phyloP scores from a whole-genome alignment of 2,329 filamentous ascomycete genomes.

The Nemania serpens region DNA sequence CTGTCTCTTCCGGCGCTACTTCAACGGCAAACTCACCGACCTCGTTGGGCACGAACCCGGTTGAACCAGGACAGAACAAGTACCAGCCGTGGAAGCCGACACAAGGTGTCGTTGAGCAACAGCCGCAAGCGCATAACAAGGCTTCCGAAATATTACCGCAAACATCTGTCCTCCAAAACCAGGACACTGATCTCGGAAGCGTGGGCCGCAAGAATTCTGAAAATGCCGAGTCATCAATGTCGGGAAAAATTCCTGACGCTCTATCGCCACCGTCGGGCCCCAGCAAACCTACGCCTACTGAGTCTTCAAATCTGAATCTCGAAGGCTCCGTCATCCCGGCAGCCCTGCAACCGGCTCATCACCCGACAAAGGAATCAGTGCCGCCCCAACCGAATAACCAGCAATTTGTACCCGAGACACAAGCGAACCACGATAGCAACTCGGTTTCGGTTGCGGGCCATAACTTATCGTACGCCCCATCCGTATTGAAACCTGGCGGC shows the following conservation, averaged over 20 bases:
- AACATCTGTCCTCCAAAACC: slow-evolving; percentile 35
- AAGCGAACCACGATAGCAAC: slow-evolving; percentile 33
- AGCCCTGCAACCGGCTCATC: slow-evolving; percentile 26
- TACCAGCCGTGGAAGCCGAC: slow-evolving; percentile 33
- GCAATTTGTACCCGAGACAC: slow-evolving; percentile 25
- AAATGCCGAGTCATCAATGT: slow-evolving; percentile 8
- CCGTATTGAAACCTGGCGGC: slow-evolving; percentile 30
- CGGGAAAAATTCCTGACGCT: slow-evolving; percentile 22
- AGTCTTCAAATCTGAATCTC: background rate
- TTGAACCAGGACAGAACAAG: slow-evolving; percentile 21
- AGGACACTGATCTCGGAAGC: slow-evolving; percentile 36
- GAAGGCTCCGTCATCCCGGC: slow-evolving; percentile 23
- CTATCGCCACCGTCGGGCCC: slow-evolving; percentile 30
- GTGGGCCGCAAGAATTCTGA: slow-evolving; percentile 32
- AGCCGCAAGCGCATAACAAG: slow-evolving; percentile 16
- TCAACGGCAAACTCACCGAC: background rate
- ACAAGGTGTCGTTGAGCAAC: slow-evolving; percentile 13
- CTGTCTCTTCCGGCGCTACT: background rate
- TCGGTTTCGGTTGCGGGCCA: slow-evolving; percentile 7
- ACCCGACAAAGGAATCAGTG: slow-evolving; percentile 9
- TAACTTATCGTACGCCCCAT: slow-evolving; percentile 22
- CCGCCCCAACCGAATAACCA: slow-evolving; percentile 8
- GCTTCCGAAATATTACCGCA: slow-evolving; percentile 27
- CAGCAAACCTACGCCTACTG: slow-evolving; percentile 14
- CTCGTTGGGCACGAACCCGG: slow-evolving; percentile 13